These are phyloP conservation scores for Pilobolus umbonatus DNA, from an alignment of 192 early-diverging fungal genomes.

Conservation along the genomic window DNA sequence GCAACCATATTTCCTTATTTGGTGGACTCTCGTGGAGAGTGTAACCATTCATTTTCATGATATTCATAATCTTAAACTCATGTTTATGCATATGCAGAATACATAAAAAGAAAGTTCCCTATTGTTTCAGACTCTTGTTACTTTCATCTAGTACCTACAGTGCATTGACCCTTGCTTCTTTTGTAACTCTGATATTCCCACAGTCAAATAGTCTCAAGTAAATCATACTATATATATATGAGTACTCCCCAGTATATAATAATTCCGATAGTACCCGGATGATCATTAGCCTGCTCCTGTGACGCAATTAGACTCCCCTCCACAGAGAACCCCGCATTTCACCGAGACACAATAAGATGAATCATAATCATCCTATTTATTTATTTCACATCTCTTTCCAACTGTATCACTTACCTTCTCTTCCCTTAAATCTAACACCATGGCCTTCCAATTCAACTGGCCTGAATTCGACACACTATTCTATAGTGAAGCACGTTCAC, in stretches of 20 bases:
- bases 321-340: background rate
- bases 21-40: no score
- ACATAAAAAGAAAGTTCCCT: no score
- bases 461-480: slow-evolving; percentile 80
- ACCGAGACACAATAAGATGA: background rate
- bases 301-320: background rate
- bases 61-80: no score
- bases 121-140: no score
- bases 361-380: background rate
- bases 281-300: background rate
- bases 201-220: background rate
- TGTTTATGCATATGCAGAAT: no score
- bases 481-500: slow-evolving; percentile 71
- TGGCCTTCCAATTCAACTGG: slow-evolving; percentile 97
- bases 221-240: background rate
- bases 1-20: no score
- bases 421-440: slow-evolving; percentile 21
- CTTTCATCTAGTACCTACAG: no score
- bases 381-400: background rate
- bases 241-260: no score
- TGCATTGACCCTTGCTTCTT: no score
- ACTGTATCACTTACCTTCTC: background rate
- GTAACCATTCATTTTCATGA: no score
- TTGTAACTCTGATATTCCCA: no score
- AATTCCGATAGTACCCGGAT: no score